Percentiles rank a stretch among this genome's conserved stretches.
Evolutionary conservation across 441 rosid species (phyloP).

Genomic region (Omphalea diandra): DNA sequence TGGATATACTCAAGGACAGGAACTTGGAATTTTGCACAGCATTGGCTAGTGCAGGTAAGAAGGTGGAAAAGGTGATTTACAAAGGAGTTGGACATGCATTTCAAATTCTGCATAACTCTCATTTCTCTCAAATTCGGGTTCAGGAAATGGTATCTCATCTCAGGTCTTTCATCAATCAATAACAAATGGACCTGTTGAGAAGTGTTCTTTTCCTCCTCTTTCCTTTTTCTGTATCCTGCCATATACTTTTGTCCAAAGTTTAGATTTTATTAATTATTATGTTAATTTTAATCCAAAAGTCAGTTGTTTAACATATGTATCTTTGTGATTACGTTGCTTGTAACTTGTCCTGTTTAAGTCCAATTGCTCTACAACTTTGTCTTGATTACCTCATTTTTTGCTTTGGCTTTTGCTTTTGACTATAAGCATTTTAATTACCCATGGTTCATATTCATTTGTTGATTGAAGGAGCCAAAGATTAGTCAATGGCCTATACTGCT

Average conservation of each 20-base stretch:
- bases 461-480: background rate
- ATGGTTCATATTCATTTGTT: conserved; percentile 7
- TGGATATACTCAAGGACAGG: conserved; percentile 64
- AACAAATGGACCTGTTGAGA: background rate
- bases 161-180: conserved; percentile 52
- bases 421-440: background rate
- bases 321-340: no score
- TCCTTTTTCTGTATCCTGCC: background rate
- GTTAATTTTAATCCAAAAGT: background rate
- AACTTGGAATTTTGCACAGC: conserved; percentile 50
- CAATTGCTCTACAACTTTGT: background rate
- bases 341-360: background rate
- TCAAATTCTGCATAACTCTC: conserved; percentile 61
- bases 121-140: conserved; percentile 43
- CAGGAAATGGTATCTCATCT: conserved; percentile 65
- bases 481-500: background rate
- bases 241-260: background rate
- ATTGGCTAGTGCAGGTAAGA: conserved; percentile 48
- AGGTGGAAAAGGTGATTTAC: conserved; percentile 49
- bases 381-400: background rate
- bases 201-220: background rate
- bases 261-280: background rate
- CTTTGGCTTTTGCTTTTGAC: conserved; percentile 16
- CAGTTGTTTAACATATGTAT: no score
- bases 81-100: conserved; percentile 84